Evolutionary conservation across 345 rosid genomes (phyloP), one percentile per base, ranked within the genome.

Genomic region (Litchi chinensis): DNA sequence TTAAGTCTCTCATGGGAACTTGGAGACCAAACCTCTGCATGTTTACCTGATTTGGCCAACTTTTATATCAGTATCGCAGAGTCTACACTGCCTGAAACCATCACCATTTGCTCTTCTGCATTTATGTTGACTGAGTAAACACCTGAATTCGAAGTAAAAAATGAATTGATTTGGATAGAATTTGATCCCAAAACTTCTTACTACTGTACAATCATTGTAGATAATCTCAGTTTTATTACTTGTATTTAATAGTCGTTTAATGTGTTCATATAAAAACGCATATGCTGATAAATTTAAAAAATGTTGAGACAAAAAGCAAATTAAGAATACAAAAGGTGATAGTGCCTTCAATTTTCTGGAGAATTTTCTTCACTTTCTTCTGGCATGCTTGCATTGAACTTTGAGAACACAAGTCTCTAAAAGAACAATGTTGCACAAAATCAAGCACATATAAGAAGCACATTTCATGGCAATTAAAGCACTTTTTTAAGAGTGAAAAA

Each of bases 351-450:
- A 91, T 87, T 83, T 90, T 94, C 74, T 86, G 68, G 26, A 92
- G 84, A 66, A 91, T 86, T 78, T 90, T 94, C 90, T 84, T 88
- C 79, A 94, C 95, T 81, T 84, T 92, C 71, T 71, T 80, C 72
- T 85, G 79, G 86, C 98, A 94, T 10, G 97, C 95, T 78, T 94
- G 88, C 26, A 94, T 82, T 89, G 87, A 3, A 91, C 95, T 75
- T 85, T 90, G 74, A 94, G 93, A 78, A 84, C 43, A 84, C 86
- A 82, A 37, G 88, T 92, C 98, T 93, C 84, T 46, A 2, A 40
- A 50, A 52, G 22, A 28, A 75, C 78, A 22, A 56, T 39, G 28
- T 69, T 4, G 46, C 48, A 69, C 12, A 24, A 43, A 69, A 63
- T 5, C 13, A 7, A 16, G 15, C 26, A 11, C 10, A 10, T 2